phyloP scores from a whole-genome alignment of 306 rosid species.

The Acacia acuminata region DNA sequence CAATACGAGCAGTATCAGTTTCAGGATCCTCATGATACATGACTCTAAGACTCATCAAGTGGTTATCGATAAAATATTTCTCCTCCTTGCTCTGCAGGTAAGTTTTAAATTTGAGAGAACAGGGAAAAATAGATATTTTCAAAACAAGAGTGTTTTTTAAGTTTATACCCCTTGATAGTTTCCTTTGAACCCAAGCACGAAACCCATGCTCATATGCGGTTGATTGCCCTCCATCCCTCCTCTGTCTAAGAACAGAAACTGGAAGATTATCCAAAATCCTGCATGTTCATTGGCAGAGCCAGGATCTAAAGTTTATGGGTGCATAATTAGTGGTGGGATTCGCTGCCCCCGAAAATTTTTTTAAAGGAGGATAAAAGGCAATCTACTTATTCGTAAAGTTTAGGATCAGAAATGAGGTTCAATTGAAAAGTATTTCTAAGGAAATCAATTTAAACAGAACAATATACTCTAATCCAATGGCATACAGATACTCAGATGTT shows the following conservation, averaged over 20 bases:
- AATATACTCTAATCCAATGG: too few relatives aligned
- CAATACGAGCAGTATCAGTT: constrained; percentile 89
- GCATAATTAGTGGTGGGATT: too few relatives aligned
- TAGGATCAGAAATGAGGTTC: too few relatives aligned
- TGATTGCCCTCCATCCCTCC: constrained; percentile 85
- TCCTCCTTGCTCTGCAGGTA: constrained; percentile 87
- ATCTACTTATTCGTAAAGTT: too few relatives aligned
- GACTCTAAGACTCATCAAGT: constrained; percentile 96
- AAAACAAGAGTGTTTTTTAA: constrained; percentile 30
- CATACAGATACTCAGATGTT: too few relatives aligned
- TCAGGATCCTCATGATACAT: constrained; percentile 95
- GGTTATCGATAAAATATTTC: constrained; percentile 92
- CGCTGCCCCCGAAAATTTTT: too few relatives aligned
- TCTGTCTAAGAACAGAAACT: constrained; percentile 92
- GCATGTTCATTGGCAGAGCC: constrained; percentile 46
- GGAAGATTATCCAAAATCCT: constrained; percentile 99
- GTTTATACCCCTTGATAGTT: constrained; percentile 92
- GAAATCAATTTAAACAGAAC: too few relatives aligned
- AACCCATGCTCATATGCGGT: constrained; percentile 96
- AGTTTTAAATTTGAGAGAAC: constrained; percentile 32
- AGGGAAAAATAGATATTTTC: background rate
- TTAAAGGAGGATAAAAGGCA: too few relatives aligned
- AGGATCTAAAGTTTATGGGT: too few relatives aligned
- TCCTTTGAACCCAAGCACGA: constrained; percentile 95
- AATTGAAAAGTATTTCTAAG: too few relatives aligned